phyloP scores from a whole-genome alignment of 495 filamentous ascomycete species.

The Aspergillus saccharolyticus region DNA sequence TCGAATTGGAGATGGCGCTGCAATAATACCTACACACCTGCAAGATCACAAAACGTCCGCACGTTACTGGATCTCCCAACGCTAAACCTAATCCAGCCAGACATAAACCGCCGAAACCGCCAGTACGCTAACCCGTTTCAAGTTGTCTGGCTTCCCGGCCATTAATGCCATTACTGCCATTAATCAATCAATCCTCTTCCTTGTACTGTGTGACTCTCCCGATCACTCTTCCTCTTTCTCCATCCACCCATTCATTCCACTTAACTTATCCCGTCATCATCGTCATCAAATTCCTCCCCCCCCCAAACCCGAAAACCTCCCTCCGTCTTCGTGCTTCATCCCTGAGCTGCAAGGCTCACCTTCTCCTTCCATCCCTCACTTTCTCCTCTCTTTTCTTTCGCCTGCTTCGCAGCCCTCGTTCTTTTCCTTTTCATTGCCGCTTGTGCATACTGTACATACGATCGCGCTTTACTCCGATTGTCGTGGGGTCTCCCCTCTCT shows the following conservation, averaged over 20 bases:
- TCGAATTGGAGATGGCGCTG: too few relatives aligned
- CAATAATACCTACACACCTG: too few relatives aligned
- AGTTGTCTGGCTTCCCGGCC: background rate
- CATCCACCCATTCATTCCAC: background rate
- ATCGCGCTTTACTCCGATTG: background rate
- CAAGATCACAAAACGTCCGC: too few relatives aligned
- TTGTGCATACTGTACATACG: background rate
- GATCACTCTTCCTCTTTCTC: background rate
- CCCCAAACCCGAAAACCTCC: too few relatives aligned
- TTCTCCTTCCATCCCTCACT: background rate
- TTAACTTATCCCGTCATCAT: background rate
- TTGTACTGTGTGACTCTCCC: too few relatives aligned
- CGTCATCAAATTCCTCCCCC: constrained; percentile 1
- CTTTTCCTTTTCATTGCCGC: background rate
- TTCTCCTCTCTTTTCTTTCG: background rate
- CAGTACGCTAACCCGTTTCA: background rate
- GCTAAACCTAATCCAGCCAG: background rate
- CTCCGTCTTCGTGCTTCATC: constrained; percentile 4
- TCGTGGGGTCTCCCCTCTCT: constrained; percentile 1
- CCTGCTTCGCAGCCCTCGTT: background rate
- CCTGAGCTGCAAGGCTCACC: background rate
- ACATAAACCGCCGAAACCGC: constrained; percentile 5
- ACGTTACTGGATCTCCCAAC: background rate
- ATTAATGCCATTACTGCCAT: too few relatives aligned
- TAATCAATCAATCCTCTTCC: background rate